phyloP scores from a whole-genome alignment of 2,329 filamentous ascomycete genomes.

The Dothistroma pini region DNA sequence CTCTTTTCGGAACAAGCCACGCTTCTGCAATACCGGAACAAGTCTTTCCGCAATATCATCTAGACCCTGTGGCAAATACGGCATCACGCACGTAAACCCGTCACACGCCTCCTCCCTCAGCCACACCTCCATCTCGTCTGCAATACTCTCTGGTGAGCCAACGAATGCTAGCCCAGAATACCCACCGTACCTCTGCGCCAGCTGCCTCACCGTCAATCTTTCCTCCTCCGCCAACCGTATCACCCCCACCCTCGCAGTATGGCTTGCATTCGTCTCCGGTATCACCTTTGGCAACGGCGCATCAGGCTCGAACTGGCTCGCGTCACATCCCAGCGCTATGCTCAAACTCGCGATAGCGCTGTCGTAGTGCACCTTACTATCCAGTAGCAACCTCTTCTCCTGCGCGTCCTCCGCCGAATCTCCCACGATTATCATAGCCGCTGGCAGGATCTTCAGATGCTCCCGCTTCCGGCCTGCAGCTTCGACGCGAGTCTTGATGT shows the following conservation, averaged over 20 bases:
- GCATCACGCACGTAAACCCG: constrained; percentile 27
- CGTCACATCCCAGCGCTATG: constrained; percentile 25
- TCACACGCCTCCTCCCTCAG: constrained; percentile 24
- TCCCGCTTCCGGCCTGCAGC: constrained; percentile 22
- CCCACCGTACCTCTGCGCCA: constrained; percentile 26
- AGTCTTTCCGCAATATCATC: constrained; percentile 25
- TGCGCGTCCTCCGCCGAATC: constrained; percentile 26
- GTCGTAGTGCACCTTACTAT: constrained; percentile 26
- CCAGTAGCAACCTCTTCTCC: constrained; percentile 24
- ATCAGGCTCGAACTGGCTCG: constrained; percentile 23
- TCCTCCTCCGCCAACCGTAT: constrained; percentile 22
- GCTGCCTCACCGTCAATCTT: constrained; percentile 24
- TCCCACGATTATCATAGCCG: constrained; percentile 27
- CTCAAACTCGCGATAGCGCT: constrained; percentile 26
- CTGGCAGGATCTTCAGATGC: constrained; percentile 28
- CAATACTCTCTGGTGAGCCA: constrained; percentile 22
- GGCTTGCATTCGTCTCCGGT: constrained; percentile 25
- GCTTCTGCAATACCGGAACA: constrained; percentile 24
- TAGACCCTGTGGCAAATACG: constrained; percentile 26
- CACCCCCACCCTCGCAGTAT: constrained; percentile 22
- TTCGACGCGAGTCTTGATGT: constrained; percentile 24
- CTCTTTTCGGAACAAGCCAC: constrained; percentile 25
- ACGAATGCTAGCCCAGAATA: constrained; percentile 25
- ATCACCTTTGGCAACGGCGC: constrained; percentile 23
- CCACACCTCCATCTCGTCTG: constrained; percentile 26